Base-by-base conservation (phyloP, 345 rosid genomes). In the Bruguiera gymnorhiza region DNA sequence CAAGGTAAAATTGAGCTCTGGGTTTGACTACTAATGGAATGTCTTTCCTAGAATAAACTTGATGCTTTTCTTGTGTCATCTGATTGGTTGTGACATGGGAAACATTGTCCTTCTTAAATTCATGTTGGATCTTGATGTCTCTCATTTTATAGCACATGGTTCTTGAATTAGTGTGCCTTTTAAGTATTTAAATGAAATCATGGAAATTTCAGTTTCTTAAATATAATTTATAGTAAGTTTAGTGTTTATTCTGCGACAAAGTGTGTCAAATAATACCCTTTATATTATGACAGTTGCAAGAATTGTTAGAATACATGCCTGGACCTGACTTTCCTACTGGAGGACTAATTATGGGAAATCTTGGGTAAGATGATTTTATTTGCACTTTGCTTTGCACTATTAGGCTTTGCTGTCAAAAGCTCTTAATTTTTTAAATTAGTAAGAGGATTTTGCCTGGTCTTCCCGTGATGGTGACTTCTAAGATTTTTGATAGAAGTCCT, bases 321-420 rank as follows among this genome's bases (percentile, higher is more conserved):
- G 98, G 96, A 48, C 98, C 98, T 27, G 98, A 94, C 83, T 94
- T 94, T 76, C 98, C 98, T 54, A 94, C 98, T 5, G 98, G 98
- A 69, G 98, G 98, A 80, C 63, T 92, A 70, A 88, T 94, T 30
- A 91, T 94, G 97, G 98, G 98, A 71, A 91, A 89, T 74, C 83
- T 82, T 68, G 98, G 98, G 98, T 94, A 77, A 75, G 86, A 76
- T 62, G 37, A 27, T 67, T 51, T 72, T 9, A 29, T 43, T 65
- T 70, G 27, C 58, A 36, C 8, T 75, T n/a, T 27, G 2, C 11
- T 36, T 59, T 54, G 32, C 39, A 30, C 23, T n/a, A 57, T 62
- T 26, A 34, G 18, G 31, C 32, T 21, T 23, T 19, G 32, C 23
- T 24, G 1, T n/a, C 23, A 29, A 21, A 54, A 16, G 32, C 36